Conservation (phyloP, 306 rosid genomes). For the Lathyrus aphaca region DNA sequence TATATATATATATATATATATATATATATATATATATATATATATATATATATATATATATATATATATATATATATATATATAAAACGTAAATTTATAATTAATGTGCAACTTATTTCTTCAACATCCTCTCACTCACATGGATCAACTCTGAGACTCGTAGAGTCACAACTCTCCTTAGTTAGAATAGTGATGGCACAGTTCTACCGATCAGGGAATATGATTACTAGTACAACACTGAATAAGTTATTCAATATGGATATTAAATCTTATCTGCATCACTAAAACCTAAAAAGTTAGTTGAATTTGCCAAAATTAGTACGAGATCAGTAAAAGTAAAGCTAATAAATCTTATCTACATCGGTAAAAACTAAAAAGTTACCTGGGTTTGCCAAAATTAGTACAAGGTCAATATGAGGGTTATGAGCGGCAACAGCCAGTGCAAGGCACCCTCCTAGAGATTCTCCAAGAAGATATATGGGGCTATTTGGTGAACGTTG, state of each 20-base stretch:
- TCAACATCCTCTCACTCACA: neutral
- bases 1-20: no score
- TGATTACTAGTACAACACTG: neutral
- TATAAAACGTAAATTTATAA: neutral
- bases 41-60: no score
- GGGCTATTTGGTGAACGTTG: conserved; percentile 65
- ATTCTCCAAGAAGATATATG: conserved; percentile 82
- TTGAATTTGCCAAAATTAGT: no score
- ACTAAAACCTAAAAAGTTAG: no score
- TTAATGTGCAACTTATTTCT: neutral
- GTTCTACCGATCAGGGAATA: neutral
- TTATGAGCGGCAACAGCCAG: conserved; percentile 79
- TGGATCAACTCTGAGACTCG: neutral
- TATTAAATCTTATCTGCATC: no score
- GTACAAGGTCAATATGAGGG: conserved; percentile 78
- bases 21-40: no score
- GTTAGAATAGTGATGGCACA: conserved; percentile 12
- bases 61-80: no score
- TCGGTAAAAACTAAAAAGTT: conserved; percentile 14
- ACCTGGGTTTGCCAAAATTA: conserved; percentile 87
- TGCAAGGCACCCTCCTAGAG: conserved; percentile 86
- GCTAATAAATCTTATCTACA: neutral
- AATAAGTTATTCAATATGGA: no score
- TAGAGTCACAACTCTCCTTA: neutral
- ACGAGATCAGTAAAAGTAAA: neutral